Base-by-base conservation (phyloP, 73 alveolate species). In the Uronychia binucleata region DNA sequence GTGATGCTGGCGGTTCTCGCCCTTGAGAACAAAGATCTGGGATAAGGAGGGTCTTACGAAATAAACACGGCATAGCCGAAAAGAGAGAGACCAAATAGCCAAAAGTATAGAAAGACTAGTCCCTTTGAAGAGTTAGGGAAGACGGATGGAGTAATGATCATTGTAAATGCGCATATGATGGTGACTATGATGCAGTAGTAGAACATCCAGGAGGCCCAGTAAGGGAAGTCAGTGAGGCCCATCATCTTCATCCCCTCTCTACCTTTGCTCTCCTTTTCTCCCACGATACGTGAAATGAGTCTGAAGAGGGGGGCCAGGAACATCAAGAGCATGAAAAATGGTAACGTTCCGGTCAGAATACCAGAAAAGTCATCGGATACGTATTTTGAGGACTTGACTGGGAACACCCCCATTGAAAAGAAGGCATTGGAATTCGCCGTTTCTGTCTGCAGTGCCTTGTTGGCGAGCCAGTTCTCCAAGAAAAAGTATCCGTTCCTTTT, bases 191-290 rank as follows among this genome's bases (percentile, higher is more conserved):
- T 81, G 0, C 94, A 59, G 85, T 95, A 98, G 87, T 91, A 87
- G 1, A 93, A 89, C 59, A 98, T 92, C 98, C 98, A 97, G 0
- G 99, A 97, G 30, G 93, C 82, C 94, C 97, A 98, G 84, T 96
- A 98, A 31, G 97, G 90, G 26, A 93, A 81, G 75, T 96, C 98
- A 30, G 91, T 89, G 79, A 98, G 83, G 28, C 99, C 99, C 99
- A 98, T 98, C 90, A 98, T 97, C 93, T 95, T 98, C 99, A 98
- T 98, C 1, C 97, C 96, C 93, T 98, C 99, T 96, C 98, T 97
- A 13, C 94, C 97, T 86, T 90, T 96, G 29, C 97, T 80, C 91
- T 96, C 99, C 80, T 97, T 97, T 88, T 98, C 99, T 32, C 83
- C 14, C 1, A 91, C 95, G 78, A 95, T 80, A 77, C 93, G 84